phyloP scores from a whole-genome alignment of 1,284 basidiomycete species.

The Cryptococcus sp. region DNA sequence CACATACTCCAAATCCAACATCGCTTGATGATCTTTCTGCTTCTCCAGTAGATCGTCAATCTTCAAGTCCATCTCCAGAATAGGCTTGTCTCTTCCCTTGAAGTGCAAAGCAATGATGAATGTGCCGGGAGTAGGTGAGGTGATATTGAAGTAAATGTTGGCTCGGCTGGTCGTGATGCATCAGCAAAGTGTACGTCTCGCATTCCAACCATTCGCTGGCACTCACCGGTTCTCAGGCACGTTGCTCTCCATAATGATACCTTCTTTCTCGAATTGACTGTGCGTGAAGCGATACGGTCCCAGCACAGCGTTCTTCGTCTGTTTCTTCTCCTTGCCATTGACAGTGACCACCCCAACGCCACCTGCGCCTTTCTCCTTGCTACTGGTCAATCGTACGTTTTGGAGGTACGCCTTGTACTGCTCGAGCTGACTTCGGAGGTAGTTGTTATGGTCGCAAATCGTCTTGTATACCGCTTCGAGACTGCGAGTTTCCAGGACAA shows the following conservation, averaged over 20 bases:
- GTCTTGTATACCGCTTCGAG: constrained; percentile 98
- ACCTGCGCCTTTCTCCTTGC: constrained; percentile 68
- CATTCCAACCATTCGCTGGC: neutral
- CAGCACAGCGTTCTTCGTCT: constrained; percentile 75
- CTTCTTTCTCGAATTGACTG: constrained; percentile 97
- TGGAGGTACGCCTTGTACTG: constrained; percentile 99
- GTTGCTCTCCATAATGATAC: constrained; percentile 98
- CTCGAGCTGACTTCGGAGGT: constrained; percentile 91
- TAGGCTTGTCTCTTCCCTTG: constrained; percentile 98
- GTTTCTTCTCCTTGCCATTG: constrained; percentile 96
- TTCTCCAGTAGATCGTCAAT: constrained; percentile 98
- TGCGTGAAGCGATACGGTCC: constrained; percentile 98
- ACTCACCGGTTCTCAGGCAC: constrained; percentile 93
- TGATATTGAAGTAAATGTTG: constrained; percentile 98
- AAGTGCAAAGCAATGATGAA: constrained; percentile 99
- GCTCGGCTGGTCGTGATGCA: constrained; percentile 65
- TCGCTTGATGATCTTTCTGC: constrained; percentile 98
- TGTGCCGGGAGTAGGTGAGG: constrained; percentile 93
- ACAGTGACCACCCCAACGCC: constrained; percentile 94
- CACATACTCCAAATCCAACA: constrained; percentile 95
- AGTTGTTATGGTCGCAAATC: constrained; percentile 98
- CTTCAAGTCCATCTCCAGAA: constrained; percentile 99
- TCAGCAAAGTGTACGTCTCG: neutral
- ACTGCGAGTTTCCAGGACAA: constrained; percentile 85
- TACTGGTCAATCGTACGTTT: constrained; percentile 83